These are phyloP conservation scores for Hanseniaspora vineae DNA, from an alignment of 805 yeast genomes.

Conservation along the genomic window DNA sequence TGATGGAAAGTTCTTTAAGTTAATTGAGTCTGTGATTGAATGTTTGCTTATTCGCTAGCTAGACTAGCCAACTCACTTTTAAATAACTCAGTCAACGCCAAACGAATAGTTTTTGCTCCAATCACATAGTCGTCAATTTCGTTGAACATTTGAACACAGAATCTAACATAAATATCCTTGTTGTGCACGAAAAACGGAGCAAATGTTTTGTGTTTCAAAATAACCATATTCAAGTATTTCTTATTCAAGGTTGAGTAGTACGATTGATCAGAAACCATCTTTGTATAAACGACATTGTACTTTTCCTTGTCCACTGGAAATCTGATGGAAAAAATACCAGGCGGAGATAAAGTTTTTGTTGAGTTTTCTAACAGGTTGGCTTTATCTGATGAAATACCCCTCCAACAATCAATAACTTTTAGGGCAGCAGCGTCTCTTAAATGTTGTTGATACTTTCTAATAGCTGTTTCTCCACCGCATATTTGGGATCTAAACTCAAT, in stretches of 20 bases:
- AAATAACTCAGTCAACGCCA: too few species aligned
- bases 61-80: too few species aligned
- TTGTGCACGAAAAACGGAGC: slow-evolving; percentile 34
- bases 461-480: slow-evolving; percentile 42
- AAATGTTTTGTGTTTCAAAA: slow-evolving; percentile 29
- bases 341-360: slow-evolving; percentile 7
- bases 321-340: slow-evolving; percentile 23
- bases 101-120: slow-evolving; percentile 25
- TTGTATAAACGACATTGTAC: slow-evolving; percentile 9
- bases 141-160: slow-evolving; percentile 49
- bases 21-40: too few species aligned
- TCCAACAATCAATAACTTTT: slow-evolving; percentile 10
- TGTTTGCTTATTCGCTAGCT: too few species aligned
- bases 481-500: slow-evolving; percentile 35
- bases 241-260: slow-evolving; percentile 10
- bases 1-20: too few species aligned
- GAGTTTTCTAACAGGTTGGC: slow-evolving; percentile 19
- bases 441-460: slow-evolving; percentile 32
- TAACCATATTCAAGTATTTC: slow-evolving; percentile 12
- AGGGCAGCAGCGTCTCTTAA: slow-evolving; percentile 36
- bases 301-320: slow-evolving; percentile 32
- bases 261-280: slow-evolving; percentile 9
- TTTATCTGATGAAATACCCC: slow-evolving; percentile 20
- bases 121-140: slow-evolving; percentile 39
- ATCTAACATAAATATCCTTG: slow-evolving; percentile 32